Evolutionary conservation across 305 asterid species (phyloP).

Genomic region (Fraxinus velutina): DNA sequence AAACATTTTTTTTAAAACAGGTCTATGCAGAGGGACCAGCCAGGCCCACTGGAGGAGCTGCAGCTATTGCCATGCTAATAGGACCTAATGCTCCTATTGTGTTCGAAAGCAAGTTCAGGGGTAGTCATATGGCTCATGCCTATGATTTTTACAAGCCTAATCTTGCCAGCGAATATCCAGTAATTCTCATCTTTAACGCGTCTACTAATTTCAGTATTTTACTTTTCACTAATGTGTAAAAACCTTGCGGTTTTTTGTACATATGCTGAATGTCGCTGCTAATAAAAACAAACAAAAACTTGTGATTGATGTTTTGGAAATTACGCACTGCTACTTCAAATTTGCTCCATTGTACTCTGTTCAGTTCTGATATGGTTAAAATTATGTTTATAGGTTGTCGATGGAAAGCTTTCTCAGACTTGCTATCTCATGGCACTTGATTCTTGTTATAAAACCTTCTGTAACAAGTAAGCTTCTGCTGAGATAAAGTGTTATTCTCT

Average conservation of each 20-base stretch:
- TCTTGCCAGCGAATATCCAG: constrained; percentile 98
- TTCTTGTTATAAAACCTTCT: constrained; percentile 77
- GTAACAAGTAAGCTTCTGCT: constrained; percentile 54
- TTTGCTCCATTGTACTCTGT: not conserved
- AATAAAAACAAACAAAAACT: not conserved
- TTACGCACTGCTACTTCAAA: not conserved
- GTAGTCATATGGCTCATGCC: constrained; percentile 91
- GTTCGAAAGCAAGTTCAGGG: constrained; percentile 92
- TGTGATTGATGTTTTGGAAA: not conserved
- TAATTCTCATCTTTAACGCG: constrained; percentile 32
- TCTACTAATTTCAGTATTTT: not conserved
- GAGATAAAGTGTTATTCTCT: constrained; percentile 4
- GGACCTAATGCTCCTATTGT: constrained; percentile 95
- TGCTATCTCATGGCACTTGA: constrained; percentile 98
- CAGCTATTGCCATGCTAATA: constrained; percentile 88
- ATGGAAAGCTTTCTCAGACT: constrained; percentile 97
- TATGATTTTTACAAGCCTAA: constrained; percentile 97
- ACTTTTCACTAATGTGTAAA: not conserved
- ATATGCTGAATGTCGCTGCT: not conserved
- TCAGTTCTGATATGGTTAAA: constrained; percentile 18
- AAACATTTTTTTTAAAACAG: constrained; percentile 34
- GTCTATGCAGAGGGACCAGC: constrained; percentile 99
- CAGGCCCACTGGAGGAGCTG: constrained; percentile 98
- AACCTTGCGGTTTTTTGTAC: not conserved
- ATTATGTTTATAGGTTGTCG: constrained; percentile 65